These are phyloP conservation scores for Obelidium mucronatum DNA, from an alignment of 192 early-diverging fungal genomes.

Conservation along the genomic window DNA sequence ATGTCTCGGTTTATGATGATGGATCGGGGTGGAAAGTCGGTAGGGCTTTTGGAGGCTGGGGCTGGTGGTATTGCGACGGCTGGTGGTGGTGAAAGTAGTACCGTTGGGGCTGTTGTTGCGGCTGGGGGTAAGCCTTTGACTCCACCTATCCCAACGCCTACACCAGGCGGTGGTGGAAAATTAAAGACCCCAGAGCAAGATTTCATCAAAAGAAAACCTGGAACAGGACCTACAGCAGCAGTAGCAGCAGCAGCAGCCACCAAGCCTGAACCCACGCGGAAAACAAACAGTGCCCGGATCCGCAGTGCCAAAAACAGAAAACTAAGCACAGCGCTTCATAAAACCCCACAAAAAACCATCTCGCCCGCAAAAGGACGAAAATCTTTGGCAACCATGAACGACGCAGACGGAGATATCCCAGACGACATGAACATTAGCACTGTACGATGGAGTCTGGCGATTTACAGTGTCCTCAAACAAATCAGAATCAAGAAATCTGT, in stretches of 20 bases:
- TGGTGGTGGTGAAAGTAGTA: background rate
- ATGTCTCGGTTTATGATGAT: background rate
- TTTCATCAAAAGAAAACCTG: too few relatives aligned
- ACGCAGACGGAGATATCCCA: background rate
- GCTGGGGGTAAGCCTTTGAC: too few relatives aligned
- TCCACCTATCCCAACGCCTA: too few relatives aligned
- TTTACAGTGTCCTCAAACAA: slow-evolving; percentile 15
- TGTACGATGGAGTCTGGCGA: slow-evolving; percentile 10
- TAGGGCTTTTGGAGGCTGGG: background rate
- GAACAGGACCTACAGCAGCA: too few relatives aligned
- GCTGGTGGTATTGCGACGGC: background rate
- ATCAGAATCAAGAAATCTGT: slow-evolving; percentile 2
- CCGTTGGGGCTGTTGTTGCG: background rate
- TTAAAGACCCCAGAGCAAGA: too few relatives aligned
- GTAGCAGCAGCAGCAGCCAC: background rate
- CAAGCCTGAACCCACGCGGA: background rate
- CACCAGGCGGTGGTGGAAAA: too few relatives aligned
- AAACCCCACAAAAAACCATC: background rate
- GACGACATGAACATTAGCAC: background rate
- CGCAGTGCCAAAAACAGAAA: background rate
- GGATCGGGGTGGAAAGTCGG: background rate
- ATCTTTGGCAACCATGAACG: background rate
- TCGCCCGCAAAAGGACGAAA: background rate
- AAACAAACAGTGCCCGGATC: background rate
- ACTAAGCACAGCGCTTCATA: background rate